phyloP scores from a whole-genome alignment of 1,284 basidiomycete species.

The Cutaneotrichosporon spelunceum region DNA sequence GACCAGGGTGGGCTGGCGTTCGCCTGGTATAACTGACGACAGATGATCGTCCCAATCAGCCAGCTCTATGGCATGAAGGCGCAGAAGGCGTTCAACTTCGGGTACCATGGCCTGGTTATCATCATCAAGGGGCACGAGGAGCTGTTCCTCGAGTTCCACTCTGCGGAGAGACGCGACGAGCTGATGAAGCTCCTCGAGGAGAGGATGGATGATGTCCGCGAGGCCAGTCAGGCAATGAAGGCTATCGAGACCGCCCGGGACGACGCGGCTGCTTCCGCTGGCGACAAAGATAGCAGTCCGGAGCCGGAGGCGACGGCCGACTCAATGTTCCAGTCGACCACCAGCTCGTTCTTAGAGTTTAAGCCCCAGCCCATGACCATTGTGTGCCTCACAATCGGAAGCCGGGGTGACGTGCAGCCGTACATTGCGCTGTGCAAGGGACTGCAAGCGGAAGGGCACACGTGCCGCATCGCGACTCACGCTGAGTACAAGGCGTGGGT shows the following conservation, averaged over 20 bases:
- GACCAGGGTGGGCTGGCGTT: conserved; percentile 62
- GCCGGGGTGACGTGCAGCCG: conserved; percentile 55
- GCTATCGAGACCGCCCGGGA: not conserved
- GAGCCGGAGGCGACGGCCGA: conserved; percentile 6
- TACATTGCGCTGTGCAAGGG: conserved; percentile 62
- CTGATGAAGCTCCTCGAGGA: conserved; percentile 71
- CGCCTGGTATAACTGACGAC: conserved; percentile 2
- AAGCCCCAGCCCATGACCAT: conserved; percentile 82
- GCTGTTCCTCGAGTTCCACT: conserved; percentile 89
- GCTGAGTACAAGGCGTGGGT: conserved; percentile 62
- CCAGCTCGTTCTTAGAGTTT: conserved; percentile 90
- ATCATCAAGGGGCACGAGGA: conserved; percentile 95
- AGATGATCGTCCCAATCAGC: conserved; percentile 91
- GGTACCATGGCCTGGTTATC: conserved; percentile 80
- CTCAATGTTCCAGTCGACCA: conserved; percentile 83
- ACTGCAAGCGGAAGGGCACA: conserved; percentile 59
- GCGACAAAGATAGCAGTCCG: conserved; percentile 6
- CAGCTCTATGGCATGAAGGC: conserved; percentile 81
- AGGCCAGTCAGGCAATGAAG: conserved; percentile 17
- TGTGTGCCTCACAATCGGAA: conserved; percentile 86
- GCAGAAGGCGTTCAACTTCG: conserved; percentile 81
- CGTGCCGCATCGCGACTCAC: conserved; percentile 60
- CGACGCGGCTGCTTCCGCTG: not conserved
- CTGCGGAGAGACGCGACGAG: conserved; percentile 69
- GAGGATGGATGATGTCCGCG: conserved; percentile 66